Conservation (phyloP, 768 basidiomycete genomes). For the Pholiota conissans region DNA sequence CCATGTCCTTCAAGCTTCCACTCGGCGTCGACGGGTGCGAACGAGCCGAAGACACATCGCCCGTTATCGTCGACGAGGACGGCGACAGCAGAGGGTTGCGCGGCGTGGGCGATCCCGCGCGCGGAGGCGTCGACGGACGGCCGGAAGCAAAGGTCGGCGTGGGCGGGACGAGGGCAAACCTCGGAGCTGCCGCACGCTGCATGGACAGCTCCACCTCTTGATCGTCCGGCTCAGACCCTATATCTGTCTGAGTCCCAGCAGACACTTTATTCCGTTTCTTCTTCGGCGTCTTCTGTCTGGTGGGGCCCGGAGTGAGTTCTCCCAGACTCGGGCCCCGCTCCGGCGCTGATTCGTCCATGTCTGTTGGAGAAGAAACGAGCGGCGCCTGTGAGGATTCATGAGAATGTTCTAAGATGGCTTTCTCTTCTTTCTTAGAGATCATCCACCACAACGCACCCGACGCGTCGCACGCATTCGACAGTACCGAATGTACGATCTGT, state of each 20-base stretch:
- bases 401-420: constrained; percentile 30
- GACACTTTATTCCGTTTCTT: constrained; percentile 32
- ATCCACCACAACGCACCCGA: constrained; percentile 97
- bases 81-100: constrained; percentile 58
- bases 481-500: constrained; percentile 93
- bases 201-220: constrained; percentile 29
- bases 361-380: constrained; percentile 16
- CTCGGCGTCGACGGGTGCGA: constrained; percentile 74
- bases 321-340: background rate
- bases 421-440: constrained; percentile 79
- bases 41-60: constrained; percentile 45
- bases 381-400: constrained; percentile 30
- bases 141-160: constrained; percentile 63
- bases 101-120: constrained; percentile 41
- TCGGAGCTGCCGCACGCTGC: constrained; percentile 38
- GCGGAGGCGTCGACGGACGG: constrained; percentile 55
- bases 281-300: constrained; percentile 26
- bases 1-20: constrained; percentile 54
- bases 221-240: no score
- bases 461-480: constrained; percentile 89
- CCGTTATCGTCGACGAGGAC: constrained; percentile 46
- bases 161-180: constrained; percentile 74
- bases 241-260: constrained; percentile 41
- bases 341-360: constrained; percentile 20
- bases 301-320: background rate